Conservation (phyloP, 2,329 filamentous ascomycete species). For the Boeremia lycopersici region DNA sequence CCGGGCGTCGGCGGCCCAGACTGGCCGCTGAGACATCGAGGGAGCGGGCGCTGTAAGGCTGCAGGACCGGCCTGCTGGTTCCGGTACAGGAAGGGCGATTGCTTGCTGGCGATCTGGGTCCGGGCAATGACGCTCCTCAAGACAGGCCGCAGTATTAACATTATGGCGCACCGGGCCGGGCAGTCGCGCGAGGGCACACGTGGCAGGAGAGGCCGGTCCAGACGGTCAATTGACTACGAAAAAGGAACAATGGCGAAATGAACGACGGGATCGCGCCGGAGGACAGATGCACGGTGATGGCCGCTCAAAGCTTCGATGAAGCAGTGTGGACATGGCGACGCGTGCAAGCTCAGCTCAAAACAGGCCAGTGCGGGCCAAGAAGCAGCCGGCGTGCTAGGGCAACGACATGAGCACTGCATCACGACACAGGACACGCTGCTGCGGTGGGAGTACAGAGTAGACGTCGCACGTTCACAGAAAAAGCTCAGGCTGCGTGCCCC, state of each 20-base stretch:
- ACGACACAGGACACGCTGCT: neutral
- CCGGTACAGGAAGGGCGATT: conserved; percentile 16
- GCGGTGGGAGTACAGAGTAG: neutral
- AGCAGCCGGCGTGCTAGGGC: conserved; percentile 3
- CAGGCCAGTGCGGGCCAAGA: conserved; percentile 16
- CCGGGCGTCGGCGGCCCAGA: conserved; percentile 44
- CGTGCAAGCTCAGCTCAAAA: conserved; percentile 9
- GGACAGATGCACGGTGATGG: conserved; percentile 15
- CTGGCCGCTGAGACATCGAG: conserved; percentile 41
- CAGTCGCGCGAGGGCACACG: conserved; percentile 33
- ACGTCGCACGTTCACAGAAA: neutral
- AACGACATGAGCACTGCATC: conserved; percentile 4
- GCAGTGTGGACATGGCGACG: conserved; percentile 12
- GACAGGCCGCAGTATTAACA: conserved; percentile 39
- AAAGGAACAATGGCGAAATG: conserved; percentile 21
- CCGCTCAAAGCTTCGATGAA: conserved; percentile 8
- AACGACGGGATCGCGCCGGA: conserved; percentile 21
- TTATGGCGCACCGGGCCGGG: conserved; percentile 28
- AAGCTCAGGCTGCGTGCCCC: neutral
- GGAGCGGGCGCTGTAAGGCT: conserved; percentile 17
- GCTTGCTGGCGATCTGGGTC: conserved; percentile 2
- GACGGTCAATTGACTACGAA: conserved; percentile 16
- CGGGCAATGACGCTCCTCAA: conserved; percentile 13
- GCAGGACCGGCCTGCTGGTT: conserved; percentile 35
- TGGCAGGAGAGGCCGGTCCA: conserved; percentile 20